Conservation (phyloP, 768 basidiomycete genomes). For the Lentinula detonsa region DNA sequence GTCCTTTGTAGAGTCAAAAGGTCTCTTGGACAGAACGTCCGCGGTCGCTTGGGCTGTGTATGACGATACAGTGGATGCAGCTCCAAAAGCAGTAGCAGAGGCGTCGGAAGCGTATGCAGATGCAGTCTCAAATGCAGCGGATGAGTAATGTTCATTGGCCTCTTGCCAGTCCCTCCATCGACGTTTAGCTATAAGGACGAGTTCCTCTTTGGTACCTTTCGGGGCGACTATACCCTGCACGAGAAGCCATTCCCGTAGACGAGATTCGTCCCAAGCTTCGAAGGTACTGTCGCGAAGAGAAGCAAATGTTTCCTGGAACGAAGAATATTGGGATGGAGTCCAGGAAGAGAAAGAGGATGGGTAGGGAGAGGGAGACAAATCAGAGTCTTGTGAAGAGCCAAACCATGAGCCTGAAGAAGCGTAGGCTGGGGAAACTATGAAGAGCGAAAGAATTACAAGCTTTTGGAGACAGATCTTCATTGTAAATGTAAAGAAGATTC, state of each 20-base stretch:
- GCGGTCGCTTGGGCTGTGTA: conserved; percentile 47
- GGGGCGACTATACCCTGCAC: conserved; percentile 85
- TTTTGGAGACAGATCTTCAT: neutral
- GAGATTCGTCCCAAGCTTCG: conserved; percentile 82
- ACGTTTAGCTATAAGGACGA: conserved; percentile 71
- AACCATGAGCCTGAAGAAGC: neutral
- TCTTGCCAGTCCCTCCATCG: conserved; percentile 55
- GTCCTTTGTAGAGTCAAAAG: conserved; percentile 72
- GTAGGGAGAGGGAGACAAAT: neutral
- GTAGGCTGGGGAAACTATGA: neutral
- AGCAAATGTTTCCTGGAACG: conserved; percentile 58
- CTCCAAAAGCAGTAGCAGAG: conserved; percentile 13
- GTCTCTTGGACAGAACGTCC: conserved; percentile 29
- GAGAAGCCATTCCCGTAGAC: conserved; percentile 76
- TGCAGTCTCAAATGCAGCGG: conserved; percentile 38
- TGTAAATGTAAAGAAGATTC: neutral
- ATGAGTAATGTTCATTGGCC: conserved; percentile 54
- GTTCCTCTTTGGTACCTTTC: conserved; percentile 69
- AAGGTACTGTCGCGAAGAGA: conserved; percentile 56
- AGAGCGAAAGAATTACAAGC: neutral
- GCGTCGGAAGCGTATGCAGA: conserved; percentile 48
- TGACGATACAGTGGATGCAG: conserved; percentile 33
- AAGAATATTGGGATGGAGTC: conserved; percentile 57
- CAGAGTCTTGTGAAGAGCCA: neutral
- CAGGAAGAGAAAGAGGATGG: conserved; percentile 29